Evolutionary conservation across 2,329 filamentous ascomycete genomes (phyloP), one percentile per base, ranked within the genome.

Genomic region (Calonectria fujianensis): DNA sequence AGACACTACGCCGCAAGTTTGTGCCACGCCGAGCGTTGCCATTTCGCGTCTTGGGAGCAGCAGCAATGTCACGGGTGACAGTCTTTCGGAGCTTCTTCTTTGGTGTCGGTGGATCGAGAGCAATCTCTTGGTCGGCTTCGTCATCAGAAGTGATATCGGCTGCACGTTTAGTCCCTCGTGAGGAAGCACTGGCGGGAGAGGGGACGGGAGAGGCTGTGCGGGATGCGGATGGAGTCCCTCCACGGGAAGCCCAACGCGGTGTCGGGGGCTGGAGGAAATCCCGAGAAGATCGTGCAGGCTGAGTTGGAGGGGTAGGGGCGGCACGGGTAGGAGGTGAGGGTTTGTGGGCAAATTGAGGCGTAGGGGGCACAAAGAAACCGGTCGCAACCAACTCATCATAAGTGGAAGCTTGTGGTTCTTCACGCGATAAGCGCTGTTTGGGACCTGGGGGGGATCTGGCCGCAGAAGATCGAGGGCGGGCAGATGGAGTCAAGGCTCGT

Each of bases 1-100:
- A 80, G 16, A 82, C 75, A 73, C 82, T 83, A 39, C 82, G 81
- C 39, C 81, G 80, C 31, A 79, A 76, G 48, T 75, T 74, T 24
- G 80, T 78, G 57, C 67, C 69, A 54, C 77, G 75, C 72, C 80
- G 76, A 75, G 82, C 81, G 35, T 78, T 77, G 37, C 76, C 79
- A 74, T 76, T 81, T 50, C 84, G 83, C 35, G 87, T 75, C 41
- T 82, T 82, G 39, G 84, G 82, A 16, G 82, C 70, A 69, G 84
- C 76, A 74, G 84, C 76, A 74, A 89, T 85, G 75, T 88, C 84
- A 14, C 86, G 84, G n/a, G 87, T 86, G 70, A 87, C 83, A 10
- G 86, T 88, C 83, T 89, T 89, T 70, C 90, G 88, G 64, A 91
- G 83, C 82, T 90, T 91, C 85, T 90, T 90, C 76, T 83, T 84